phyloP scores from a whole-genome alignment of 2,329 filamentous ascomycete genomes.

The Neonectria punicea region DNA sequence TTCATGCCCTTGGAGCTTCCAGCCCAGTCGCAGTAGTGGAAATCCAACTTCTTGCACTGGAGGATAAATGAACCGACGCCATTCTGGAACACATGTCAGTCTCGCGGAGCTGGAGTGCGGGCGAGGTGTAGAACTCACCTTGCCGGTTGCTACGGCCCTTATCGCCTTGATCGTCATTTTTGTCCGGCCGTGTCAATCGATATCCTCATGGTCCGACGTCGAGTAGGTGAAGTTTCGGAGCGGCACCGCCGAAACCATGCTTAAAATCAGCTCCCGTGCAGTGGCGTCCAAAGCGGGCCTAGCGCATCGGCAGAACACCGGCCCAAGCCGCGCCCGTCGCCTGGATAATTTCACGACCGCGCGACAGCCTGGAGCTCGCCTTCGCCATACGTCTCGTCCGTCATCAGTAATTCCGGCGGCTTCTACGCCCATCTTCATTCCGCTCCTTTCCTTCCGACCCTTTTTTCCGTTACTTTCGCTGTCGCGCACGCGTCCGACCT shows the following conservation, averaged over 20 bases:
- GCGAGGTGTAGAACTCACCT: conserved; percentile 53
- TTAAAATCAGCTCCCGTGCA: conserved; percentile 41
- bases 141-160: conserved; percentile 62
- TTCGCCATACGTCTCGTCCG: conserved; percentile 20
- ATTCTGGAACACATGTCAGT: conserved; percentile 69
- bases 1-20: conserved; percentile 96
- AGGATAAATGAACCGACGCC: conserved; percentile 96
- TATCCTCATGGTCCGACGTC: conserved; percentile 44
- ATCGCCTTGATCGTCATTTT: conserved; percentile 68
- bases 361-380: conserved; percentile 34
- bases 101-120: not conserved
- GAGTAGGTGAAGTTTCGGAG: conserved; percentile 33
- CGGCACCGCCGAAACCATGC: conserved; percentile 26
- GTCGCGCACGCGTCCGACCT: conserved; percentile 20
- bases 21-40: conserved; percentile 97
- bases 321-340: conserved; percentile 25
- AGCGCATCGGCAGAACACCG: conserved; percentile 41
- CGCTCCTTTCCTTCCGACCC: conserved; percentile 18
- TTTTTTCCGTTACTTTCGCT: conserved; percentile 5
- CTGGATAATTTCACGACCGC: conserved; percentile 41
- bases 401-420: conserved; percentile 23
- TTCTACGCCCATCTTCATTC: conserved; percentile 25
- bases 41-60: conserved; percentile 94
- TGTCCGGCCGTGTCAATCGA: conserved; percentile 44
- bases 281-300: conserved; percentile 37